Evolutionary conservation across 345 rosid species (phyloP).

Genomic region (Geranium rotundifolium): DNA sequence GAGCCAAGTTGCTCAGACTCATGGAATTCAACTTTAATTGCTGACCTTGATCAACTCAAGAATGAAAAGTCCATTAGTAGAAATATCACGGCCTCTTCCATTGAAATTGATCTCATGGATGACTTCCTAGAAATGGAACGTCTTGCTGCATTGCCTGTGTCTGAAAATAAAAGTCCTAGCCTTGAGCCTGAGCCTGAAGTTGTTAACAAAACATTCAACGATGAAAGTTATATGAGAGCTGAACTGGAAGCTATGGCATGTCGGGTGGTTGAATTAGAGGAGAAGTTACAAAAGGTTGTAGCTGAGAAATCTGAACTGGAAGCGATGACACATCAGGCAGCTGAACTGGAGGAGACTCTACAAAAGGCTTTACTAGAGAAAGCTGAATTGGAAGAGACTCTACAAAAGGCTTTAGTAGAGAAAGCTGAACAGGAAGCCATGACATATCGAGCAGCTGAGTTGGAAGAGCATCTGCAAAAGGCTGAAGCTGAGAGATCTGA

Average conservation of each 20-base stretch:
- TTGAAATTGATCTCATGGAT: slow-evolving; percentile 72
- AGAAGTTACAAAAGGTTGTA: too few species aligned
- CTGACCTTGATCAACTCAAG: slow-evolving; percentile 40
- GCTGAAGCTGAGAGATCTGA: slow-evolving; percentile 23
- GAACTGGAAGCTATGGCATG: slow-evolving; percentile 18
- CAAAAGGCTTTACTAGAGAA: too few species aligned
- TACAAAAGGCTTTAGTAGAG: too few species aligned
- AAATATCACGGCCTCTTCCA: slow-evolving; percentile 25
- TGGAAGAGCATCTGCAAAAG: slow-evolving; percentile 25
- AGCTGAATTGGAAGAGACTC: too few species aligned
- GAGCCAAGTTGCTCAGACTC: slow-evolving; percentile 27
- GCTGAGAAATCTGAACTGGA: too few species aligned
- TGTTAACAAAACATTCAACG: slow-evolving; percentile 10
- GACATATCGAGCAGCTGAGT: slow-evolving; percentile 21
- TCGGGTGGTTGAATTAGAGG: too few species aligned
- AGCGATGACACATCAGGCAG: too few species aligned
- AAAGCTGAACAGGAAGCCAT: slow-evolving; percentile 14
- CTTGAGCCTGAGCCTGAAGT: too few species aligned
- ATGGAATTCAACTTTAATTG: slow-evolving; percentile 39
- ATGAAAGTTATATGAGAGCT: slow-evolving; percentile 29
- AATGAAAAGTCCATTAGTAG: slow-evolving; percentile 26
- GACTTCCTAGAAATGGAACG: slow-evolving; percentile 97
- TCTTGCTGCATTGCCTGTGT: slow-evolving; percentile 62
- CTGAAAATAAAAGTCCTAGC: slow-evolving; percentile 12
- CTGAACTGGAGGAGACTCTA: too few species aligned